phyloP scores from a whole-genome alignment of 192 early-diverging fungal species.

The Backusella australiensis region DNA sequence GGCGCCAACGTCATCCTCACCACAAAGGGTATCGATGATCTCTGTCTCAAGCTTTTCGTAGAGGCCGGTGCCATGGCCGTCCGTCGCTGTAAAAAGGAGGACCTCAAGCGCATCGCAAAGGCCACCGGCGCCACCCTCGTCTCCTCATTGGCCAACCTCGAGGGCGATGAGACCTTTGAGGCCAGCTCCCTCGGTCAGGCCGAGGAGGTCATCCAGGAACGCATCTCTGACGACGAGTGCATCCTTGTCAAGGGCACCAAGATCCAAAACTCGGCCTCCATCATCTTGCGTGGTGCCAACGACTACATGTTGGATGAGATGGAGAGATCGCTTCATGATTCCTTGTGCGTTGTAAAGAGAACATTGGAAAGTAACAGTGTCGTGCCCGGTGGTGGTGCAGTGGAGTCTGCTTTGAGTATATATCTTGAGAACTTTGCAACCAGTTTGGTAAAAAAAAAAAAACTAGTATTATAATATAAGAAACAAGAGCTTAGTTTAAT shows the following conservation, averaged over 20 bases:
- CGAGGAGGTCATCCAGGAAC: conserved; percentile 96
- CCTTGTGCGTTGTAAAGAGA: conserved; percentile 93
- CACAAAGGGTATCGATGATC: conserved; percentile 98
- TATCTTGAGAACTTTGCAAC: conserved; percentile 99
- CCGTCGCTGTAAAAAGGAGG: conserved; percentile 94
- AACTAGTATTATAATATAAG: not conserved
- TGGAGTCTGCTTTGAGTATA: conserved; percentile 93
- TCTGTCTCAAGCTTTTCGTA: conserved; percentile 97
- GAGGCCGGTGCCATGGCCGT: conserved; percentile 98
- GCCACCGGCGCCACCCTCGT: conserved; percentile 94
- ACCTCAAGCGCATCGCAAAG: conserved; percentile 95
- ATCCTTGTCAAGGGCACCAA: conserved; percentile 95
- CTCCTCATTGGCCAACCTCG: conserved; percentile 93
- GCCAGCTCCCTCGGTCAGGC: conserved; percentile 84
- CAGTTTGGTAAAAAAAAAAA: conserved; percentile 59
- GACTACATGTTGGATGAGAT: conserved; percentile 99
- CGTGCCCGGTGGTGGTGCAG: conserved; percentile 97
- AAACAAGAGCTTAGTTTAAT: not conserved
- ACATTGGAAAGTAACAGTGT: conserved; percentile 94
- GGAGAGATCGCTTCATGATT: conserved; percentile 97
- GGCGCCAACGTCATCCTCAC: conserved; percentile 98
- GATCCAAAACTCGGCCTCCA: conserved; percentile 80
- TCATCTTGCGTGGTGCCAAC: conserved; percentile 98
- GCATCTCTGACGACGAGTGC: conserved; percentile 98
- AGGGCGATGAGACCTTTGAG: conserved; percentile 98